phyloP scores from a whole-genome alignment of 805 yeast genomes.

The Candida caryicola region DNA sequence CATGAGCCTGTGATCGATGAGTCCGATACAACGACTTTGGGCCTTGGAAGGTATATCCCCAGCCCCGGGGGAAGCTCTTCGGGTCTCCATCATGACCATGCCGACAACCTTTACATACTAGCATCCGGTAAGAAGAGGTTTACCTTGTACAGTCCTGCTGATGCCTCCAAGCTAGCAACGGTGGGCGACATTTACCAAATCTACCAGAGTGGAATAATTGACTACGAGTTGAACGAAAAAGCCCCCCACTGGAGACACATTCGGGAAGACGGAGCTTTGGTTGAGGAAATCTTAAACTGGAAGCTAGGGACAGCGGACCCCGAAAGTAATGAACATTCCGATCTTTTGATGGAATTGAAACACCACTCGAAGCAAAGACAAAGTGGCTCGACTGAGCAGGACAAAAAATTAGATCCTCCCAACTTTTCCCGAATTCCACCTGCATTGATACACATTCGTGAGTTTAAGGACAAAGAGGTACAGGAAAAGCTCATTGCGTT shows the following conservation, averaged over 20 bases:
- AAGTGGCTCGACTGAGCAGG: not conserved
- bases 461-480: conserved; percentile 32
- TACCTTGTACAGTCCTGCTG: conserved; percentile 63
- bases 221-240: conserved; percentile 50
- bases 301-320: conserved; percentile 20
- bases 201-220: conserved; percentile 63
- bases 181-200: conserved; percentile 58
- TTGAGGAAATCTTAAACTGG: conserved; percentile 49
- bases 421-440: conserved; percentile 68
- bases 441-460: conserved; percentile 56
- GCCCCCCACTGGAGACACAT: conserved; percentile 65
- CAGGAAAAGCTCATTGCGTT: conserved; percentile 28
- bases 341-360: conserved; percentile 12
- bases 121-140: conserved; percentile 61
- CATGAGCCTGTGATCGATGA: conserved; percentile 10
- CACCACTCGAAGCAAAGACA: conserved; percentile 12
- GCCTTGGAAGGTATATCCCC: conserved; percentile 56
- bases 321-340: conserved; percentile 14
- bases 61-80: conserved; percentile 57
- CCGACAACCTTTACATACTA: conserved; percentile 68
- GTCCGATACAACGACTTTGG: conserved; percentile 19
- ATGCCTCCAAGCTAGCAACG: conserved; percentile 56
- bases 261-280: conserved; percentile 60
- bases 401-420: conserved; percentile 55
- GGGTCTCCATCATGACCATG: conserved; percentile 79